These are phyloP conservation scores for Cryphonectria naterciae DNA, from an alignment of 2,329 filamentous ascomycete species.

Conservation along the genomic window DNA sequence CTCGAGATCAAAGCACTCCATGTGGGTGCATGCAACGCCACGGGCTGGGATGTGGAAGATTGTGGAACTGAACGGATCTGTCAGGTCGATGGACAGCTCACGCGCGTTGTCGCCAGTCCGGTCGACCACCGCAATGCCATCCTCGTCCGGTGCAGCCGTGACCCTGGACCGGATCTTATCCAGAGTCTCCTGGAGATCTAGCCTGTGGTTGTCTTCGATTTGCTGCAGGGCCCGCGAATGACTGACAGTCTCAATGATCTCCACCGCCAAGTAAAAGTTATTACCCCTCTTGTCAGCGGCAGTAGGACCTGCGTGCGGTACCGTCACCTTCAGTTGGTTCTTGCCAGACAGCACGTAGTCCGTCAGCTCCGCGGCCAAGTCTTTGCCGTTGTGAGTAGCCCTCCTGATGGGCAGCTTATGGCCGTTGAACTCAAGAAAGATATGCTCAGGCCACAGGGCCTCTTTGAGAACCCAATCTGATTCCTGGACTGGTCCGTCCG, in stretches of 20 bases:
- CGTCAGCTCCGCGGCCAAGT: constrained; percentile 78
- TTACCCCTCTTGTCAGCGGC: constrained; percentile 27
- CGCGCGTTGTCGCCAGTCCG: constrained; percentile 36
- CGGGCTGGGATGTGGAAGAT: constrained; percentile 76
- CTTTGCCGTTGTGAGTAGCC: constrained; percentile 74
- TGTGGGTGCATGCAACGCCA: constrained; percentile 70
- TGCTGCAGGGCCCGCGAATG: constrained; percentile 49
- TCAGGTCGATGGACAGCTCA: constrained; percentile 63
- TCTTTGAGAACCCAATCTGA: constrained; percentile 66
- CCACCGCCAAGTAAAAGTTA: constrained; percentile 70
- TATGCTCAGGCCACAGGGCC: constrained; percentile 70
- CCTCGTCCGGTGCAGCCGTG: constrained; percentile 52
- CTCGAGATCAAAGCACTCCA: constrained; percentile 88
- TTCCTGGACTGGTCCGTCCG: constrained; percentile 41
- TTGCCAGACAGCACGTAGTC: constrained; percentile 57
- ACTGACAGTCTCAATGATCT: constrained; percentile 63
- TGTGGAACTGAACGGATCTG: constrained; percentile 67
- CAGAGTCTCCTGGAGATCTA: constrained; percentile 55
- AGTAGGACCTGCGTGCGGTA: constrained; percentile 34
- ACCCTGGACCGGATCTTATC: constrained; percentile 59
- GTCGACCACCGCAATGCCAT: constrained; percentile 65
- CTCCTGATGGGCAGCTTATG: constrained; percentile 61
- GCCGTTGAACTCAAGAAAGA: constrained; percentile 72
- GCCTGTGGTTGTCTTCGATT: constrained; percentile 41
- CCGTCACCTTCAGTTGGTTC: constrained; percentile 65